Conservation (phyloP, 192 early-diverging fungal species). For the Pecoramyces ruminantium region DNA sequence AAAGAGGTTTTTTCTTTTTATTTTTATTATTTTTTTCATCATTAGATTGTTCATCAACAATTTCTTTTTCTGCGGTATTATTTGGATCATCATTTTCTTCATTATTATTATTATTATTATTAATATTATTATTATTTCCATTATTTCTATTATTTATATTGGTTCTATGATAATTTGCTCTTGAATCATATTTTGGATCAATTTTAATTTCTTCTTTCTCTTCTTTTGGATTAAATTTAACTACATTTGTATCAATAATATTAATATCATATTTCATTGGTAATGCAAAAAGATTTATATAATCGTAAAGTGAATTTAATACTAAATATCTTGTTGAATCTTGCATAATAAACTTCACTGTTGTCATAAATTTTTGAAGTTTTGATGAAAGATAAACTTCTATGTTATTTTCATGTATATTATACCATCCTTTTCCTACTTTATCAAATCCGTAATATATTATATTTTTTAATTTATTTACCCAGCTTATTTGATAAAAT, state of each 20-base stretch:
- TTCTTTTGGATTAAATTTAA: constrained; percentile 14
- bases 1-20: constrained; percentile 22
- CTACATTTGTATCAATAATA: constrained; percentile 31
- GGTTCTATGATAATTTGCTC: not conserved
- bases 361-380: constrained; percentile 34
- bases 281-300: constrained; percentile 17
- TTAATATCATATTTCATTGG: constrained; percentile 24
- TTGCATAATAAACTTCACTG: constrained; percentile 45
- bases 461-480: constrained; percentile 21
- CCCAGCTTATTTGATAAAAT: too few species aligned
- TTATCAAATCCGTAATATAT: constrained; percentile 35
- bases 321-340: constrained; percentile 33
- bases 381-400: constrained; percentile 43
- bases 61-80: not conserved
- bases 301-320: constrained; percentile 33
- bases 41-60: not conserved
- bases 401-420: constrained; percentile 37
- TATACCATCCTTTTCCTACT: constrained; percentile 49
- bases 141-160: constrained; percentile 4
- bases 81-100: not conserved
- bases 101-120: not conserved
- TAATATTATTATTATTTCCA: not conserved
- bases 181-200: constrained; percentile 3
- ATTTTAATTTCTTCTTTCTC: not conserved
- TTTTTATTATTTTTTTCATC: not conserved